phyloP scores from a whole-genome alignment of 116 monocot genomes.

The Trichopus zeylanicus region DNA sequence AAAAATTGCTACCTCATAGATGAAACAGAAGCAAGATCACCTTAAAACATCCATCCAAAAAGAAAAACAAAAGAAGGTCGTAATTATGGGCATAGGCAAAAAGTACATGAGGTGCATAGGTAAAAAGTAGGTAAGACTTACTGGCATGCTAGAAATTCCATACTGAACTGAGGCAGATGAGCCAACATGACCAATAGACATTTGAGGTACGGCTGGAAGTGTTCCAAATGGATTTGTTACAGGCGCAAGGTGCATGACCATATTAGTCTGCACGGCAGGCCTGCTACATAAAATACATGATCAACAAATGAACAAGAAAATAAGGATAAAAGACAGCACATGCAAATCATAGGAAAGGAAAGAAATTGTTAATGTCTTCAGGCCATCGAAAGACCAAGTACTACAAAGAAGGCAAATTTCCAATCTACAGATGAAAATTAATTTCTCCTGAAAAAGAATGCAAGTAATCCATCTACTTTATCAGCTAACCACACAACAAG shows the following conservation, averaged over 20 bases:
- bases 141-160: constrained; percentile 98
- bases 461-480: too few relatives aligned
- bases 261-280: constrained; percentile 39
- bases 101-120: background rate
- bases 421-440: too few relatives aligned
- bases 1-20: background rate
- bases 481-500: too few relatives aligned
- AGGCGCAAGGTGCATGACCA: constrained; percentile 60
- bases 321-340: background rate
- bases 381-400: too few relatives aligned
- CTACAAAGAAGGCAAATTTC: too few relatives aligned
- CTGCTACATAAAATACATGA: constrained; percentile 23
- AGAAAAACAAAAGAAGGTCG: background rate
- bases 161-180: constrained; percentile 75
- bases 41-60: background rate
- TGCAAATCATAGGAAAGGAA: background rate
- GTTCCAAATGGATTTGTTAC: constrained; percentile 81
- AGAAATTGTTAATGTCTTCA: background rate
- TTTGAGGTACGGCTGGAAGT: constrained; percentile 84
- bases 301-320: constrained; percentile 5
- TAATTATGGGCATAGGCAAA: too few relatives aligned
- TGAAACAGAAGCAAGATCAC: background rate
- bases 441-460: too few relatives aligned
- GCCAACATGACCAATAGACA: constrained; percentile 67
- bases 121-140: constrained; percentile 29